Conservation (phyloP, 73 alveolate species). For the Paramecium primaurelia region DNA sequence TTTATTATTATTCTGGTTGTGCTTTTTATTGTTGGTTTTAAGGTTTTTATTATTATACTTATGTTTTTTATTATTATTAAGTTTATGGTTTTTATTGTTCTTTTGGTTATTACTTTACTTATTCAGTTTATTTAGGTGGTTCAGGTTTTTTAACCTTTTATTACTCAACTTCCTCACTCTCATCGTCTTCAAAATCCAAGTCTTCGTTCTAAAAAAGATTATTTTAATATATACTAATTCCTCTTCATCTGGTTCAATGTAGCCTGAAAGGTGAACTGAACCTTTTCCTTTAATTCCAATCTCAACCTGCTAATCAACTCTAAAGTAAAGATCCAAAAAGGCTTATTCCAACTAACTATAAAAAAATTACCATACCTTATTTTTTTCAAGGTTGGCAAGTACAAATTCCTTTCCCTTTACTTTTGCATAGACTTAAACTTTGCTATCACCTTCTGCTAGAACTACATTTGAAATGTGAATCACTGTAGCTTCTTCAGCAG, state of each 20-base stretch:
- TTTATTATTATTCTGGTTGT: neutral
- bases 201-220: constrained; percentile 19
- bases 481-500: constrained; percentile 66
- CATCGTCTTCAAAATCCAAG: constrained; percentile 64
- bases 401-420: constrained; percentile 64
- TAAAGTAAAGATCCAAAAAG: constrained; percentile 68
- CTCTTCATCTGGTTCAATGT: constrained; percentile 74
- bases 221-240: constrained; percentile 51
- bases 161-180: constrained; percentile 65
- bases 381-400: constrained; percentile 63
- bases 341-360: constrained; percentile 58
- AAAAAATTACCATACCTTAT: constrained; percentile 48
- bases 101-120: neutral
- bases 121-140: neutral
- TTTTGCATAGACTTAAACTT: constrained; percentile 62
- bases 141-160: neutral
- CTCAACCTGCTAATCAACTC: constrained; percentile 65
- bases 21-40: constrained; percentile 4
- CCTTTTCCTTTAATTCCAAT: constrained; percentile 66
- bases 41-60: constrained; percentile 5
- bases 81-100: neutral
- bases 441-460: constrained; percentile 61
- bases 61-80: constrained; percentile 40
- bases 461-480: constrained; percentile 72
- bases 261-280: constrained; percentile 71